A percentile compares a stretch with the other conserved stretches of the same genome.
These are phyloP conservation scores for Termitomyces sp. DNA, from an alignment of 768 basidiomycete genomes.

Conservation along the genomic window DNA sequence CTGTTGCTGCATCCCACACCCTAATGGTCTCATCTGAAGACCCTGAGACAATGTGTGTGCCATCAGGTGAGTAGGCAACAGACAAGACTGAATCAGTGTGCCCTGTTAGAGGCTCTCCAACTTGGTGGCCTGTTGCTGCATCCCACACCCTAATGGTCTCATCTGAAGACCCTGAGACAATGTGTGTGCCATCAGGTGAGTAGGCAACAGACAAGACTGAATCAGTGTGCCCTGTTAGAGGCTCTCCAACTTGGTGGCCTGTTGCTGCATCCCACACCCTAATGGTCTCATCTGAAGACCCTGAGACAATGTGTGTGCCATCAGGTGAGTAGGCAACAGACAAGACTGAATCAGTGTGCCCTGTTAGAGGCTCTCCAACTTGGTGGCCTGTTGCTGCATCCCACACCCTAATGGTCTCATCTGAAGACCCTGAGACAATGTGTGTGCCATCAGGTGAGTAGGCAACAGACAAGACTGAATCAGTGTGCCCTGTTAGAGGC, in stretches of 20 bases:
- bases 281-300: slow-evolving; percentile 15
- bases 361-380: background rate
- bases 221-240: background rate
- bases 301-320: slow-evolving; percentile 8
- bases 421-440: background rate
- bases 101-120: no score
- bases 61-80: no score
- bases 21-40: no score
- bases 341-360: background rate
- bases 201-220: slow-evolving; percentile 8
- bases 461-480: slow-evolving; percentile 6
- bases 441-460: slow-evolving; percentile 12
- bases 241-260: background rate
- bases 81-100: no score
- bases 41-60: no score
- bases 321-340: slow-evolving; percentile 12
- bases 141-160: no score
- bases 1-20: no score
- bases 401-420: slow-evolving; percentile 2
- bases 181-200: slow-evolving; percentile 17
- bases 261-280: background rate
- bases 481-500: background rate
- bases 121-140: no score
- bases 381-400: background rate
- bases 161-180: slow-evolving; percentile 4